Base-by-base conservation (phyloP, 2,329 filamentous ascomycete genomes). In the Arthrinium phaeospermum region DNA sequence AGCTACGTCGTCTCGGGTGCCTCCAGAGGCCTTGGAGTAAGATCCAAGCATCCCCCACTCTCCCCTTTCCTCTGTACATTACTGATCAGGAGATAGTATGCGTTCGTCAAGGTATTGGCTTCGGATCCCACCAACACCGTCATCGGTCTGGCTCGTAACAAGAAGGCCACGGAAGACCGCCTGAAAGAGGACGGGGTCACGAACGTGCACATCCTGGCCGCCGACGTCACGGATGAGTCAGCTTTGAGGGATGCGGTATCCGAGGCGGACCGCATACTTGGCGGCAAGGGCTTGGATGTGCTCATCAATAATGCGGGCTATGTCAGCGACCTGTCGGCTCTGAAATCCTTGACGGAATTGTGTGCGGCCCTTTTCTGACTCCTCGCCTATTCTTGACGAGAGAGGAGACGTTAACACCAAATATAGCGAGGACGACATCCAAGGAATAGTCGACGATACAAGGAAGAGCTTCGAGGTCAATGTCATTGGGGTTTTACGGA, bases 291-390 rank as follows among this genome's bases (percentile, higher is more conserved):
- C 7, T 6, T 67, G n/a, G 61, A 67, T n/a, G 61, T 67, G 61
- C 61, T 67, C 3, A 67, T 67, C 30, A 67, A 67, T n/a, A 37
- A 67, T 16, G 61, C 61, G 13, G 61, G 6, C 61, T 67, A 67
- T 4, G 13, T 44, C n/a, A 44, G 37, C 37, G 12, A n/a, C 14
- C 8, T 44, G 61, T 37, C 30, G 6, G 14, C 1, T n/a, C 16
- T 67, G 19, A 67, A 67, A 14, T 10, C 61, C 4, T 5, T 44
- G 14, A 67, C 3, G 16, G 61, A 67, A 12, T 67, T 37, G 61
- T 67, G 41, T 22, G 0, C 30, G n/a, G 37, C 30, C 16, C 7
- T 10, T 67, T 14, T 41, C 10, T 37, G 19, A 22, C 1, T 51
- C 5, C n/a, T 12, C n/a, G n/a, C 5, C 2, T 8, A 1, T 19